These are phyloP conservation scores for Cardiospermum halicacabum DNA, from an alignment of 345 rosid genomes.

Conservation along the genomic window DNA sequence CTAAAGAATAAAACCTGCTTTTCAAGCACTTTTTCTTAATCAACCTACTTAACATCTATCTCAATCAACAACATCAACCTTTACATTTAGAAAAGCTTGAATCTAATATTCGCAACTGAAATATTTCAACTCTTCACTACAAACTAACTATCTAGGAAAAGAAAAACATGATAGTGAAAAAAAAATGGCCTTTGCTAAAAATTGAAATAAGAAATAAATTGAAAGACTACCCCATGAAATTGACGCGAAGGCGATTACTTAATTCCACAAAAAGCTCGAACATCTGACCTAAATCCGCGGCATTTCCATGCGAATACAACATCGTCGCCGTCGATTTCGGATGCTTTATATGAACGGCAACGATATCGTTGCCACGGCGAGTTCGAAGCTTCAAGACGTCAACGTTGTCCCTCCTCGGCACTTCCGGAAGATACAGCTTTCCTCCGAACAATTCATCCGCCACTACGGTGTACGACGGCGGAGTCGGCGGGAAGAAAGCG, in stretches of 20 bases:
- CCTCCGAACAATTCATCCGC: conserved; percentile 42
- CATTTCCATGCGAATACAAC: conserved; percentile 96
- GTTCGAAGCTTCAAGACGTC: conserved; percentile 76
- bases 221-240: conserved; percentile 78
- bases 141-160: no score
- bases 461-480: conserved; percentile 67
- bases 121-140: background rate
- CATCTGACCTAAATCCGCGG: conserved; percentile 97
- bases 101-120: background rate
- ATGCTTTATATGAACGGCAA: conserved; percentile 69
- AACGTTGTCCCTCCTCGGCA: conserved; percentile 58
- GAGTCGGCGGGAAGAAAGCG: conserved; percentile 95
- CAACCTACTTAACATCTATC: background rate
- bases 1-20: no score
- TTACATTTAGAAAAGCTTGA: background rate
- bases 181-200: background rate
- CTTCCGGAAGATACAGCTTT: conserved; percentile 47
- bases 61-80: background rate
- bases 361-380: conserved; percentile 72
- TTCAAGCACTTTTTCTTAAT: no score
- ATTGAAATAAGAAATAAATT: background rate
- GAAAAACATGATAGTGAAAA: no score
- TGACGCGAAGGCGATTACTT: conserved; percentile 73
- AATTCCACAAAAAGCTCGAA: conserved; percentile 86
- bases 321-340: conserved; percentile 68